Base-by-base conservation (phyloP, 257 asterid genomes). In the Nicotiana benthamiana region DNA sequence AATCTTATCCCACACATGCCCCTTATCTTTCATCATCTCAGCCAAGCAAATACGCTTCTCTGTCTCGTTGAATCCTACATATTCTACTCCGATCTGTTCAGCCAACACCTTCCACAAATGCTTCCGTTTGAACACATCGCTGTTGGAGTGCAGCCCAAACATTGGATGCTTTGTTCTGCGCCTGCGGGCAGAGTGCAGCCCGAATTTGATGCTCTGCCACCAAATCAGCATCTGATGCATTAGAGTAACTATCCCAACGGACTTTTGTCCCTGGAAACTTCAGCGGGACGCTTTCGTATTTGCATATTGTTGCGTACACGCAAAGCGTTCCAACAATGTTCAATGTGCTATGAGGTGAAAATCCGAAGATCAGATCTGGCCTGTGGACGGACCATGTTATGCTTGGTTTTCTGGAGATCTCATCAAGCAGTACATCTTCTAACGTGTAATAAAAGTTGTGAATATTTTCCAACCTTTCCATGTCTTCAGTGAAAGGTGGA, bases 161-260 rank as follows among this genome's bases (percentile, higher is more conserved):
- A 46, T 95, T 92, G 57, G 93, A 95, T 1, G 92, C 96, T 81
- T 91, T 98, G n/a, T 93, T 95, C 91, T 90, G 89, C 2, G 96
- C 99, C 18, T 89, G 89, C 2, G 93, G 95, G 86, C 93, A 91
- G 61, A 95, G 93, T 0, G 98, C 90, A 2, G 98, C 89, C 99
- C 98, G 93, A 34, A 95, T 95, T 65, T 93, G 93, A 65, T 95
- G 99, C 91, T 93, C 99, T 0, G 97, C 99, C 22, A 95, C 84
- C 88, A 95, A 87, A 86, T 95, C 96, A 0, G 99, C 97, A 60
- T 95, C 97, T 0, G 97, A 89, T 85, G 96, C 91, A 80, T 92
- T 90, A 0, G 91, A 90, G 65, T 89, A 95, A 1, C 92, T 92
- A 0, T 95, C 91, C 98, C 99, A 95, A 6, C 87, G 92, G 10